These are phyloP conservation scores for Aspergillus niger DNA, from an alignment of 2,329 filamentous ascomycete genomes.

Conservation along the genomic window DNA sequence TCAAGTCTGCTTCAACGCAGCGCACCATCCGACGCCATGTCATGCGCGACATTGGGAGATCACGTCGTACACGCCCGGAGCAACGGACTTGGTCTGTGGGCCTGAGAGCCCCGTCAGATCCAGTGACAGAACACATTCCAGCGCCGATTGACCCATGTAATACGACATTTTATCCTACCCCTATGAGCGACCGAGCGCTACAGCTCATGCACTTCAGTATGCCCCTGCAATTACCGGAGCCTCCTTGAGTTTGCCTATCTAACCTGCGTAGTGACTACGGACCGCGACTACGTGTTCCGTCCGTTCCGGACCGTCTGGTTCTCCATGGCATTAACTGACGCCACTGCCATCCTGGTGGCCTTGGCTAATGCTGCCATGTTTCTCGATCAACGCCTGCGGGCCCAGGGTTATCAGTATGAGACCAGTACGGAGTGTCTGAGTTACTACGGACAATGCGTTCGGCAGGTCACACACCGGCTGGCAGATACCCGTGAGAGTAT, in stretches of 20 bases:
- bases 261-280: background rate
- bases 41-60: conserved; percentile 5
- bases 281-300: conserved; percentile 25
- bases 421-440: conserved; percentile 23
- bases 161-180: background rate
- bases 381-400: conserved; percentile 22
- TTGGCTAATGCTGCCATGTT: conserved; percentile 32
- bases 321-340: conserved; percentile 26
- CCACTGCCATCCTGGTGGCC: conserved; percentile 26
- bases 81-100: background rate
- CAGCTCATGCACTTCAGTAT: conserved; percentile 9
- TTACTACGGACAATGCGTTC: conserved; percentile 25
- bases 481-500: conserved; percentile 16
- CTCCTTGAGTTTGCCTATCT: background rate
- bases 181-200: background rate
- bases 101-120: background rate
- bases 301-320: conserved; percentile 32
- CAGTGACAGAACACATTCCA: background rate
- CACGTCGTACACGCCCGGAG: background rate
- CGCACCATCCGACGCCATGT: conserved; percentile 6
- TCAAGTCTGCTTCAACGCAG: conserved; percentile 1
- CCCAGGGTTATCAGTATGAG: conserved; percentile 22
- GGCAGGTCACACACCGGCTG: conserved; percentile 23
- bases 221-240: background rate
- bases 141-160: conserved; percentile 1